These are phyloP conservation scores for Russula abietina DNA, from an alignment of 768 basidiomycete species.

Conservation along the genomic window DNA sequence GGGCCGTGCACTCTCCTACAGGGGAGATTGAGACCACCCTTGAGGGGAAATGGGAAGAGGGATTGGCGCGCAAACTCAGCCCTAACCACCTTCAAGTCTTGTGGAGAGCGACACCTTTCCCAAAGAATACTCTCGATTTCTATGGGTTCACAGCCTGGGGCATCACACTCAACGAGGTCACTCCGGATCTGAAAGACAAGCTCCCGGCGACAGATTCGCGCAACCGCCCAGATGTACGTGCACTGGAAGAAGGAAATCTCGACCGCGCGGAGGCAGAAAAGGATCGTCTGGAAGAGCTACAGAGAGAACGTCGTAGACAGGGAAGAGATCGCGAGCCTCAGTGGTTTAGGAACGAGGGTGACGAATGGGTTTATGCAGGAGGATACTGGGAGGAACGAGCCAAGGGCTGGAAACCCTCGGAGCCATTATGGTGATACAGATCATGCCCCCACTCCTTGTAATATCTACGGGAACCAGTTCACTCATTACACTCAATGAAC, in stretches of 20 bases:
- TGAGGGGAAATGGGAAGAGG: conserved; percentile 91
- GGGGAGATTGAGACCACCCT: conserved; percentile 54
- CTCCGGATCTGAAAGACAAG: conserved; percentile 52
- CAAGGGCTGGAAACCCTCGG: conserved; percentile 54
- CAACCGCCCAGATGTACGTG: conserved; percentile 72
- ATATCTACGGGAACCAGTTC: not conserved
- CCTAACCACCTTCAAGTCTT: conserved; percentile 64
- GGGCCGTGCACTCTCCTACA: conserved; percentile 47
- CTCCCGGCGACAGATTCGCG: conserved; percentile 81
- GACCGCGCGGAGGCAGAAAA: conserved; percentile 71
- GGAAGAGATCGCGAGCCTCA: conserved; percentile 56
- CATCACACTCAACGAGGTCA: conserved; percentile 77
- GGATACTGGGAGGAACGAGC: conserved; percentile 79
- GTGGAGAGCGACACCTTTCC: conserved; percentile 73
- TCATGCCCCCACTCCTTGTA: not conserved
- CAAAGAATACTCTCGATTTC: conserved; percentile 59
- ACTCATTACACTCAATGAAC: not conserved
- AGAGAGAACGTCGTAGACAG: conserved; percentile 61
- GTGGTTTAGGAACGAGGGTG: conserved; percentile 69
- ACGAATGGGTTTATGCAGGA: conserved; percentile 71
- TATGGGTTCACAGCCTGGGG: conserved; percentile 82
- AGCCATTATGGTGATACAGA: conserved; percentile 55
- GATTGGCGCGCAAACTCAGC: conserved; percentile 62
- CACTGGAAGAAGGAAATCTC: conserved; percentile 70
- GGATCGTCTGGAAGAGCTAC: conserved; percentile 62